Percentiles rank a stretch among this genome's conserved stretches.
Evolutionary conservation across 148 eudicot species (phyloP).

Genomic region (Chenopodium quinoa): DNA sequence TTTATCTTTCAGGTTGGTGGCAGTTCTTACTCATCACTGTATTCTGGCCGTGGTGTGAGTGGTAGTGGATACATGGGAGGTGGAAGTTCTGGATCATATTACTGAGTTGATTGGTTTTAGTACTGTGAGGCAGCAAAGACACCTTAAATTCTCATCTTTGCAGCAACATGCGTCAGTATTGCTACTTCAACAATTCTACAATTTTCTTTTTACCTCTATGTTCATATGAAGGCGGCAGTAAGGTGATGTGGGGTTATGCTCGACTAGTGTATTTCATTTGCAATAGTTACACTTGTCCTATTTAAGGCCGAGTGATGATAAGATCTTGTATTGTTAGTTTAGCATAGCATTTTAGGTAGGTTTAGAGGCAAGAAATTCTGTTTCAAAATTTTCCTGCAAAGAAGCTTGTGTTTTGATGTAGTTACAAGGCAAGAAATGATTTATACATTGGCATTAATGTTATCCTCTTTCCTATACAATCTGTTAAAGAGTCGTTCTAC

Average conservation of each 20-base stretch:
- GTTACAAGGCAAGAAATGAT: not conserved
- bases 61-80: slow-evolving; percentile 72
- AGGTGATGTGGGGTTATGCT: not conserved
- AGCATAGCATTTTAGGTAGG: not conserved
- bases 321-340: not conserved
- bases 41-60: slow-evolving; percentile 72
- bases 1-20: slow-evolving; percentile 63
- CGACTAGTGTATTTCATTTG: not conserved
- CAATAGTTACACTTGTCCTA: not conserved
- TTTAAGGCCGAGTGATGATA: not conserved
- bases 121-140: not conserved
- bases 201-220: not conserved
- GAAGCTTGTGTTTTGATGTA: slow-evolving; percentile 11
- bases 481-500: no score
- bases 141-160: not conserved
- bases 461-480: not conserved
- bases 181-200: not conserved
- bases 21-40: slow-evolving; percentile 80
- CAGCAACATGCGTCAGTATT: not conserved
- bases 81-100: slow-evolving; percentile 82
- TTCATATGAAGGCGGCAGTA: not conserved
- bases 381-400: not conserved
- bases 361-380: not conserved
- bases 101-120: slow-evolving; percentile 46
- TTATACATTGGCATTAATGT: not conserved